Base-by-base conservation (phyloP, 2,329 filamentous ascomycete genomes). In the Grosmannia huntii region DNA sequence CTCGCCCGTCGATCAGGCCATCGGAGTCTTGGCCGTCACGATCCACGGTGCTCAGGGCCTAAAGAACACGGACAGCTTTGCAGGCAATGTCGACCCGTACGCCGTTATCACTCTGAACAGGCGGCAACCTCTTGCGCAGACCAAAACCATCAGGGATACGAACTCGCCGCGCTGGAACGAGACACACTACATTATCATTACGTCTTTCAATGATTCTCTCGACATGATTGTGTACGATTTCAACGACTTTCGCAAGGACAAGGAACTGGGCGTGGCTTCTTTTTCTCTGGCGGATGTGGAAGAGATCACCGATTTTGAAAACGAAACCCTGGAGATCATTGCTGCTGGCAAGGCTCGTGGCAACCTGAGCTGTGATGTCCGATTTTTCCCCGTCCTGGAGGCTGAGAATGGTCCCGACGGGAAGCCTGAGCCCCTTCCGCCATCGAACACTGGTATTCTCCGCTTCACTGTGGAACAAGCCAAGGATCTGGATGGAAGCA, bases 181-280 rank as follows among this genome's bases (percentile, higher is more conserved):
- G 73, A 99, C 94, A 0, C 84, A 96, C 68, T 96, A 96, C 69
- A 83, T 97, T 65, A 94, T 99, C 63, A 79, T 99, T 64, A 95
- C 90, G 1, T 95, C 90, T 4, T 87, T 95, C 68, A 88, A 87
- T 60, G 94, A 99, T 68, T 80, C 87, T 31, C 77, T 99, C 58
- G 94, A 92, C 25, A 80, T 99, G 58, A 83, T 87, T 58, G 71
- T 96, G 33, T 96, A 85, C 66, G 94, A 99, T 70, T 96, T 86
- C 79, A 99, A 99, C 66, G 94, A 96, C 59, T 88, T 88, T 71
- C 85, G 94, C 64, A 99, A 97, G 74, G 91, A 96, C 73, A 96
- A 96, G 75, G 90, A 96, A 70, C 81, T 99, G 53, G 94, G 92
- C 57, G 80, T 84, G 25, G 90, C 90, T 1, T 90, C 87, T 0